These are phyloP conservation scores for Diplodia seriata DNA, from an alignment of 2,329 filamentous ascomycete species.

Conservation along the genomic window DNA sequence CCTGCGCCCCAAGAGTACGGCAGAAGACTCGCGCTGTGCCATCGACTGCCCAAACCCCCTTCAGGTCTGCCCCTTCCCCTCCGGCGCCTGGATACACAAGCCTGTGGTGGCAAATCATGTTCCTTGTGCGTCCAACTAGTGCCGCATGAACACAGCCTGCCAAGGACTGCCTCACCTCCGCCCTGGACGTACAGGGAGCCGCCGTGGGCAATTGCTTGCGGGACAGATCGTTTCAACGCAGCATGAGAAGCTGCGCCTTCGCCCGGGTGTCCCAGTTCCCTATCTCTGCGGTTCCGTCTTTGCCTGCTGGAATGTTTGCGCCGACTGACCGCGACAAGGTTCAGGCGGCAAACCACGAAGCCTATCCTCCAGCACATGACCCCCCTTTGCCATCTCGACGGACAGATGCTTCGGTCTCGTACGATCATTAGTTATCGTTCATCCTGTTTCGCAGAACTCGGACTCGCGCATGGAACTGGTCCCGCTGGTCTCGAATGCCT, in stretches of 20 bases:
- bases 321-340: background rate
- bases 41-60: constrained; percentile 6
- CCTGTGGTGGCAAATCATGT: constrained; percentile 19
- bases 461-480: background rate
- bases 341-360: background rate
- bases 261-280: background rate
- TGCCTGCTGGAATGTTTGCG: background rate
- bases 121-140: constrained; percentile 14
- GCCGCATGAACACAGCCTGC: constrained; percentile 8
- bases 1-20: constrained; percentile 5
- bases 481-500: background rate
- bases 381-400: background rate
- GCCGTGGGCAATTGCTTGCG: background rate
- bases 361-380: background rate
- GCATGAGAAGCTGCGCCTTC: background rate
- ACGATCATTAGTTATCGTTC: background rate
- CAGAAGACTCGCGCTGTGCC: constrained; percentile 19
- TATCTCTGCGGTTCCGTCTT: background rate
- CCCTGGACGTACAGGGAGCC: constrained; percentile 2
- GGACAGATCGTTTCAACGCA: background rate
- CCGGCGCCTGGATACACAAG: background rate
- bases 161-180: background rate
- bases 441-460: background rate
- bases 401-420: background rate
- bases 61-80: constrained; percentile 2